Evolutionary conservation across 768 basidiomycete species (phyloP), one percentile per base, ranked within the genome.

Genomic region (Amanita pseudoporphyria): DNA sequence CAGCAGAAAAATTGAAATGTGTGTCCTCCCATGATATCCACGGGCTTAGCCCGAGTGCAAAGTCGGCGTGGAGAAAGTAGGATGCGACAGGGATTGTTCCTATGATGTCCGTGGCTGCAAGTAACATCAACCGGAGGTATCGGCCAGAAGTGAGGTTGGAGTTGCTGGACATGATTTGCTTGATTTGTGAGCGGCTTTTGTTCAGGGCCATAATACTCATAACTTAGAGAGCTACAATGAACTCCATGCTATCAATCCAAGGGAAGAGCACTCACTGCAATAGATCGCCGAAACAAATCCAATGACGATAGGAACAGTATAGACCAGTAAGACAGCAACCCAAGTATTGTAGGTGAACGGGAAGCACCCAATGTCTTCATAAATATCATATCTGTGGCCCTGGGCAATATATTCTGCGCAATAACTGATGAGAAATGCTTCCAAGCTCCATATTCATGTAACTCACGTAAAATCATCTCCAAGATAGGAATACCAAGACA

Each of bases 321-420:
- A 71, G 22, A 73, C 69, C 19, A 83, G 57, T 13, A 71, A 60
- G 45, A 70, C 64, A 1, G 74, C 69, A 3, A 69, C 62, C 22
- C 68, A 65, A 0, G 77, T 74, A 55, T 73, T 69, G 62, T 72
- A 79, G 5, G 69, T 71, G 32, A 62, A 64, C 2, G 78, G 77
- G 43, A 60, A 71, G 61, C 81, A 82, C 5, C 80, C 81, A 14
- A 80, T 53, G 47, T 80, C 71, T 57, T 81, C 78, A 49, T 67
- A 71, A 43, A 84, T 77, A 56, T 82, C 65, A 61, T 71, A 82
- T 5, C 79, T 74, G 61, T 82, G 79, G 7, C 76, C 77, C 62
- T 78, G 74, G 2, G 71, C 65, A 45, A 76, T 68, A 55, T 71
- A 74, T 59, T 73, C 74, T 76, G 51, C 13, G 16, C 10, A 7